Evolutionary conservation across 106 monocot species (phyloP).

Genomic region (Allium cepa): DNA sequence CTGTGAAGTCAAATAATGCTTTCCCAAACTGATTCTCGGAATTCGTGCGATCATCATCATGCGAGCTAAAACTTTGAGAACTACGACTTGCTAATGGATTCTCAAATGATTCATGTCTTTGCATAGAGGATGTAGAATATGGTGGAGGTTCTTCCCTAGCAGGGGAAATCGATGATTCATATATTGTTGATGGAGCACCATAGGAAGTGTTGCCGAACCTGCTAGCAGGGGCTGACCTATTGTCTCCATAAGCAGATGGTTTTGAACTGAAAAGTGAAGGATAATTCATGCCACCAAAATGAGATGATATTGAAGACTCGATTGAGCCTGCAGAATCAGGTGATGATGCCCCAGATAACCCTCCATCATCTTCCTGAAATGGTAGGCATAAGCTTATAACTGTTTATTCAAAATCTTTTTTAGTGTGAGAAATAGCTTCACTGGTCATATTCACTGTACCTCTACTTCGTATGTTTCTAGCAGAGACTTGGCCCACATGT

Average conservation of each 20-base stretch:
- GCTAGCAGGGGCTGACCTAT: slow-evolving; percentile 32
- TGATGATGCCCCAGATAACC: slow-evolving; percentile 85
- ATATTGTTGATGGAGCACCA: slow-evolving; percentile 26
- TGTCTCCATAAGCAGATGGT: slow-evolving; percentile 76
- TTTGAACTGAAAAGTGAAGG: slow-evolving; percentile 95
- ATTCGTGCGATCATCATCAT: slow-evolving; percentile 33
- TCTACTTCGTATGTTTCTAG: slow-evolving; percentile 83
- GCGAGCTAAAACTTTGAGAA: slow-evolving; percentile 54
- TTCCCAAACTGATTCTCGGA: slow-evolving; percentile 73
- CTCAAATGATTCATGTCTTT: slow-evolving; percentile 85
- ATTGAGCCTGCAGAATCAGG: slow-evolving; percentile 94
- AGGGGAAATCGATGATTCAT: slow-evolving; percentile 43
- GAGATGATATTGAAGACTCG: slow-evolving; percentile 96
- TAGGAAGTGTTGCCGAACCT: slow-evolving; percentile 37
- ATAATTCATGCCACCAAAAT: slow-evolving; percentile 94
- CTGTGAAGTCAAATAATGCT: slow-evolving; percentile 94
- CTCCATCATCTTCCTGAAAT: slow-evolving; percentile 89
- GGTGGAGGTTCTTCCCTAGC: slow-evolving; percentile 78
- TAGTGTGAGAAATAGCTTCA: not conserved
- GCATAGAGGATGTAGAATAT: slow-evolving; percentile 48
- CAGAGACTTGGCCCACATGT: slow-evolving; percentile 97
- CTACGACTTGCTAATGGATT: slow-evolving; percentile 72
- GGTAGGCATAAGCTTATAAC: too few relatives aligned
- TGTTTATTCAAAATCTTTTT: too few relatives aligned
- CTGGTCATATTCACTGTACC: slow-evolving; percentile 35